These are phyloP conservation scores for Verticillium klebahnii DNA, from an alignment of 2,329 filamentous ascomycete species.

Conservation along the genomic window DNA sequence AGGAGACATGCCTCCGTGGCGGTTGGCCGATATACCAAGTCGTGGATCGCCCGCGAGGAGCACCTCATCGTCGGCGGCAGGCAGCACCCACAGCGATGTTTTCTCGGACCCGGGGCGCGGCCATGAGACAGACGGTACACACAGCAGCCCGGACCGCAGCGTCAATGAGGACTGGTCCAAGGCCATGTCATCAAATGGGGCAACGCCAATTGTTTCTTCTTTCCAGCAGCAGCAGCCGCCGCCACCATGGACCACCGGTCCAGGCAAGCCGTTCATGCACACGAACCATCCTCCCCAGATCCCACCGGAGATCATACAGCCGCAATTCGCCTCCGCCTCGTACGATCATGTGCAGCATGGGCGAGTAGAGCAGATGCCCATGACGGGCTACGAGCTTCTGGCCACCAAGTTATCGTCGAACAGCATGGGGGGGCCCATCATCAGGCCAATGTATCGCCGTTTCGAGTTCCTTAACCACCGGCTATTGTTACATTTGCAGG, in stretches of 20 bases:
- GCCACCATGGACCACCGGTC: slow-evolving; percentile 31
- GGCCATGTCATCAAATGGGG: slow-evolving; percentile 3
- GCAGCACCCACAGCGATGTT: slow-evolving; percentile 44
- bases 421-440: slow-evolving; percentile 16
- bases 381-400: slow-evolving; percentile 59
- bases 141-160: slow-evolving; percentile 37
- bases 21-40: slow-evolving; percentile 16
- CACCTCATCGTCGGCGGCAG: slow-evolving; percentile 42
- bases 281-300: slow-evolving; percentile 28
- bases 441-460: slow-evolving; percentile 69
- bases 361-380: slow-evolving; percentile 31
- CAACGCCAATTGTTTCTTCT: slow-evolving; percentile 9
- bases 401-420: slow-evolving; percentile 43
- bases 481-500: slow-evolving; percentile 76
- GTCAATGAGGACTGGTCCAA: slow-evolving; percentile 19
- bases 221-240: slow-evolving; percentile 10
- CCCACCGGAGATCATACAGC: slow-evolving; percentile 29
- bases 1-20: slow-evolving; percentile 10
- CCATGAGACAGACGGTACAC: slow-evolving; percentile 36
- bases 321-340: slow-evolving; percentile 22
- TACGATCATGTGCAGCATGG: slow-evolving; percentile 14
- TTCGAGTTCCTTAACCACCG: slow-evolving; percentile 82
- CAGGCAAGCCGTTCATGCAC: slow-evolving; percentile 35
- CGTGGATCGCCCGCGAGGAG: slow-evolving; percentile 22
- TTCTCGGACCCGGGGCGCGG: slow-evolving; percentile 28